A percentile compares a stretch with the other conserved stretches of the same genome.
Evolutionary conservation across 2,329 filamentous ascomycete species (phyloP).

Genomic region (Cryphonectria nitschkei): DNA sequence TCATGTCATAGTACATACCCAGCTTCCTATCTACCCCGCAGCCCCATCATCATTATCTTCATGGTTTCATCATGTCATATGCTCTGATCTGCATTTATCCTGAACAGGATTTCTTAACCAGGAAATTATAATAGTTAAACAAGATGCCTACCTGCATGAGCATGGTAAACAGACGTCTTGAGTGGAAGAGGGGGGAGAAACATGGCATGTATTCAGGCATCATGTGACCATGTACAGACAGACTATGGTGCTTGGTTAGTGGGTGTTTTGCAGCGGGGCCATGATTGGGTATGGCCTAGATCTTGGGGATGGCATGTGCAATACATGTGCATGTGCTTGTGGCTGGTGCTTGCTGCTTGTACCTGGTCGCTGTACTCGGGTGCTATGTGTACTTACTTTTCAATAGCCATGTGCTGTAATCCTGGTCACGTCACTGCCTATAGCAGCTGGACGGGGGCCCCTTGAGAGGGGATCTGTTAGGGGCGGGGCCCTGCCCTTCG

Average conservation of each 20-base stretch:
- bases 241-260: too few species aligned
- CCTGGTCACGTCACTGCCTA: conserved; percentile 3
- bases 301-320: not conserved
- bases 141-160: not conserved
- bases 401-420: not conserved
- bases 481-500: not conserved
- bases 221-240: too few species aligned
- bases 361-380: not conserved
- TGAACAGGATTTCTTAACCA: too few species aligned
- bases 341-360: not conserved
- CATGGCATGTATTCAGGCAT: too few species aligned
- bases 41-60: not conserved
- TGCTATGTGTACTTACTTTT: not conserved
- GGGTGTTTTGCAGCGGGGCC: not conserved
- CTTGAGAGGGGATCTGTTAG: not conserved
- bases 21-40: not conserved
- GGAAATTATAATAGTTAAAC: not conserved
- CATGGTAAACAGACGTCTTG: too few species aligned
- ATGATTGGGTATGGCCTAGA: not conserved
- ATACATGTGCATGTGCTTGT: not conserved
- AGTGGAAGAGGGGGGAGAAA: too few species aligned
- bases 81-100: too few species aligned
- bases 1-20: not conserved
- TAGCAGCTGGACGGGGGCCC: not conserved
- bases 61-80: not conserved